These are phyloP conservation scores for Dactylorhiza incarnata DNA, from an alignment of 106 monocot genomes.

Conservation along the genomic window DNA sequence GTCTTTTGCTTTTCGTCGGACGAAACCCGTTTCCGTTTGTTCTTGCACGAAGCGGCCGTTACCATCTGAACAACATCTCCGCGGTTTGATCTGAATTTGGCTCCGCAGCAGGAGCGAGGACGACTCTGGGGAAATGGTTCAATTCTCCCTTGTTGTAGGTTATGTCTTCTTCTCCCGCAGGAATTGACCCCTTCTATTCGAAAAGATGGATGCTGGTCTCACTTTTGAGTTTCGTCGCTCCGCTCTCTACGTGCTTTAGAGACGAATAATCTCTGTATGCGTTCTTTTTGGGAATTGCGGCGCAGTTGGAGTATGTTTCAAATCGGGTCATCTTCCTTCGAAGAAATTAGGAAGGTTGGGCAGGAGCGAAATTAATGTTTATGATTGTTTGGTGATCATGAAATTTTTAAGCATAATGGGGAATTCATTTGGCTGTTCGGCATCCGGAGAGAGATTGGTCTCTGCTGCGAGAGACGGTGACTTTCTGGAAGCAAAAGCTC, in stretches of 20 bases:
- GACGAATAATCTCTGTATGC: background rate
- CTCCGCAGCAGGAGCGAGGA: background rate
- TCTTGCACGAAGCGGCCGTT: background rate
- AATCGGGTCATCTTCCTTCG: background rate
- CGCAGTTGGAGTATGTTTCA: background rate
- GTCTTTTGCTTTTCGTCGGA: background rate
- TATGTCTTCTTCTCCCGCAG: background rate
- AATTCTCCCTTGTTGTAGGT: background rate
- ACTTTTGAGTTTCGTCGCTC: background rate
- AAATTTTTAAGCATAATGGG: slow-evolving; percentile 84
- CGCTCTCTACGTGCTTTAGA: background rate
- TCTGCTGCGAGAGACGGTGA: slow-evolving; percentile 98
- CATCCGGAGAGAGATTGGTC: slow-evolving; percentile 85
- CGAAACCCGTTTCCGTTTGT: background rate
- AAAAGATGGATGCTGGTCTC: background rate
- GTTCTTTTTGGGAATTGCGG: background rate
- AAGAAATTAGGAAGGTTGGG: background rate
- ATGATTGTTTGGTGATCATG: slow-evolving; percentile 28
- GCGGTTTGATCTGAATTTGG: background rate
- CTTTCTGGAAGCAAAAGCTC: slow-evolving; percentile 84
- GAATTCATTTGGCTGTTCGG: slow-evolving; percentile 96
- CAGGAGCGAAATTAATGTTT: background rate
- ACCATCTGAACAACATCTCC: background rate
- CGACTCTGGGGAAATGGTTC: background rate
- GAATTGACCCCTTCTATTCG: background rate